A percentile compares a stretch with the other conserved stretches of the same genome.
phyloP scores from a whole-genome alignment of 495 filamentous ascomycete genomes.

The Xylaria acuta region DNA sequence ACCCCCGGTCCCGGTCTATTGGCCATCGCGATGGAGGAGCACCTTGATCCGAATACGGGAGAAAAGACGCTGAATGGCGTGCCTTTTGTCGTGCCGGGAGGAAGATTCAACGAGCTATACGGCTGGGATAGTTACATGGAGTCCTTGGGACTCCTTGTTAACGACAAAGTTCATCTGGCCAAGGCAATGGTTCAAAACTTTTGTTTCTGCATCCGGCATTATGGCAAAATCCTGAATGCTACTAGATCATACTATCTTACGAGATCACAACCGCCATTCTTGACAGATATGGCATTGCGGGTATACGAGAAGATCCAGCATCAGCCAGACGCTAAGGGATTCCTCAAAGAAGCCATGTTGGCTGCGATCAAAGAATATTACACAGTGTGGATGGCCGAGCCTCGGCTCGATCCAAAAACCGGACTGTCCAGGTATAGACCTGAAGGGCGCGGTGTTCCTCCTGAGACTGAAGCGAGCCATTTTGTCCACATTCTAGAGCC shows the following conservation, averaged over 20 bases:
- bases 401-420: conserved; percentile 77
- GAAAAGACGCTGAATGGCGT: conserved; percentile 74
- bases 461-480: conserved; percentile 89
- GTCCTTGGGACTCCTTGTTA: conserved; percentile 81
- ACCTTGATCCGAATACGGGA: conserved; percentile 66
- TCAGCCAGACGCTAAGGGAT: conserved; percentile 76
- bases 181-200: conserved; percentile 96
- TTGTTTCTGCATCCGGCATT: conserved; percentile 97
- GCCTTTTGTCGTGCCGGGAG: conserved; percentile 95
- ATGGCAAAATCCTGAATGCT: conserved; percentile 96
- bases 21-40: conserved; percentile 86
- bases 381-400: conserved; percentile 83
- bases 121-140: conserved; percentile 99
- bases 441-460: conserved; percentile 87
- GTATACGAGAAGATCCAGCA: conserved; percentile 87
- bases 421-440: conserved; percentile 92
- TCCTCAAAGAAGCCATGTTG: conserved; percentile 76
- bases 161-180: conserved; percentile 80
- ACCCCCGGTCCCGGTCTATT: conserved; percentile 92
- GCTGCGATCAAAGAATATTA: conserved; percentile 98
- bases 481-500: conserved; percentile 87
- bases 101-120: conserved; percentile 96
- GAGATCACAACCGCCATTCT: conserved; percentile 92
- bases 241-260: conserved; percentile 94
- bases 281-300: conserved; percentile 94